phyloP scores from a whole-genome alignment of 177 flowering plant species.

The Tripterygium wilfordii region DNA sequence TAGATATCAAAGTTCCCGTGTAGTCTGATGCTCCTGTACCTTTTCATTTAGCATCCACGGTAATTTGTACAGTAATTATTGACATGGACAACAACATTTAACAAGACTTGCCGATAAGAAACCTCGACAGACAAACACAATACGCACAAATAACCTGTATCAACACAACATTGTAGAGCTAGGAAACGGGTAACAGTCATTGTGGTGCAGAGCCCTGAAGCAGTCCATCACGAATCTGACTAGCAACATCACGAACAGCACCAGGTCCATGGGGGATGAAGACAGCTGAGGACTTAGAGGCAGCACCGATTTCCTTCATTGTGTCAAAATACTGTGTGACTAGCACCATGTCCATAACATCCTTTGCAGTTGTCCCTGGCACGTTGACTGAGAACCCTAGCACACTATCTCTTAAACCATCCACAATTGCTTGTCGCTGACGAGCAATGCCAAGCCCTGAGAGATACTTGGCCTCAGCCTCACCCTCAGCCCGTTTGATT shows the following conservation, averaged over 20 bases:
- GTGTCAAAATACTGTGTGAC: constrained; percentile 85
- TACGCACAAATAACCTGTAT: constrained; percentile 1
- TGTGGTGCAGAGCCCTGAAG: constrained; percentile 43
- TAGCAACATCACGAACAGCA: constrained; percentile 71
- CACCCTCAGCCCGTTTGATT: constrained; percentile 84
- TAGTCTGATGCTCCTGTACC: too few species aligned
- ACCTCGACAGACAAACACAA: background rate
- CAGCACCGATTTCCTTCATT: constrained; percentile 77
- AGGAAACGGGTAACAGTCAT: constrained; percentile 2
- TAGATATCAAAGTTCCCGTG: too few species aligned
- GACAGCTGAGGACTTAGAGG: constrained; percentile 73
- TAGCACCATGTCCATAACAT: constrained; percentile 85
- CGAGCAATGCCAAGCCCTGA: constrained; percentile 79
- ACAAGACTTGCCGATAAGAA: too few species aligned
- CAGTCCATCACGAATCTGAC: constrained; percentile 76
- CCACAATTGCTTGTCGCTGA: constrained; percentile 85
- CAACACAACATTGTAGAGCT: background rate
- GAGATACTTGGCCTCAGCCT: constrained; percentile 77
- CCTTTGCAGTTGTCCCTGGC: constrained; percentile 78
- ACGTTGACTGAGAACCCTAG: constrained; percentile 79
- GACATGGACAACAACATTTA: too few species aligned
- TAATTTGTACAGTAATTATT: too few species aligned
- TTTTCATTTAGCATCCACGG: too few species aligned
- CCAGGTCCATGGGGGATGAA: constrained; percentile 87
- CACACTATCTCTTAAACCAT: constrained; percentile 78